Conservation (phyloP, 1,284 basidiomycete species). For the Ceratobasidium sp. region DNA sequence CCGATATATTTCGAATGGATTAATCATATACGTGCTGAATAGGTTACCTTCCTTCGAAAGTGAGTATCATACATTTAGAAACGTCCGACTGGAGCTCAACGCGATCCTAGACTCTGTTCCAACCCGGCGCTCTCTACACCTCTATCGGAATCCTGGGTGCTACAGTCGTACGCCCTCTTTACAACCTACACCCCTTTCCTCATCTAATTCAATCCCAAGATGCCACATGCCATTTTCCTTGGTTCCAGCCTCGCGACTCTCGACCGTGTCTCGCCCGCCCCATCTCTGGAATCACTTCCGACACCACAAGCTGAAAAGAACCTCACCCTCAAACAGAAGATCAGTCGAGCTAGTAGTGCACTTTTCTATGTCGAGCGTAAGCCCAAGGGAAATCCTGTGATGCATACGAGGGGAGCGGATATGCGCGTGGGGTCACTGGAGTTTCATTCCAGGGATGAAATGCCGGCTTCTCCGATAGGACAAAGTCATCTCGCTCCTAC, state of each 20-base stretch:
- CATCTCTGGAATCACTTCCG: neutral
- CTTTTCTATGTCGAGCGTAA: slow-evolving; percentile 15
- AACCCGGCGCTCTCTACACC: slow-evolving; percentile 77
- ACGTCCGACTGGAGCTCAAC: neutral
- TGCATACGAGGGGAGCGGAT: neutral
- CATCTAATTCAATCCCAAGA: slow-evolving; percentile 44
- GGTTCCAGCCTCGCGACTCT: slow-evolving; percentile 88
- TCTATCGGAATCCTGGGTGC: slow-evolving; percentile 86
- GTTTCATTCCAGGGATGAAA: no score
- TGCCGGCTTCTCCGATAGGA: no score
- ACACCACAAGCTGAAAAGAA: neutral
- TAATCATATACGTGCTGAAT: neutral
- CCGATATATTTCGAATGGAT: neutral
- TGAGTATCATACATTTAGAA: neutral
- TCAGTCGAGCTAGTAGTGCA: neutral
- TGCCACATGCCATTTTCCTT: slow-evolving; percentile 92
- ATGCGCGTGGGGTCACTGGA: no score
- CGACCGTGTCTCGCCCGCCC: slow-evolving; percentile 63
- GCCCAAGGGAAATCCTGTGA: neutral
- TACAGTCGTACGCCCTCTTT: slow-evolving; percentile 66
- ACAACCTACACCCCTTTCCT: neutral
- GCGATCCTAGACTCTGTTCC: slow-evolving; percentile 63
- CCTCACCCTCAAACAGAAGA: slow-evolving; percentile 8
- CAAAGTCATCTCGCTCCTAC: no score
- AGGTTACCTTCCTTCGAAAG: slow-evolving; percentile 37